Evolutionary conservation across 2,329 filamentous ascomycete genomes (phyloP).

Genomic region (Epichloe amarillans): DNA sequence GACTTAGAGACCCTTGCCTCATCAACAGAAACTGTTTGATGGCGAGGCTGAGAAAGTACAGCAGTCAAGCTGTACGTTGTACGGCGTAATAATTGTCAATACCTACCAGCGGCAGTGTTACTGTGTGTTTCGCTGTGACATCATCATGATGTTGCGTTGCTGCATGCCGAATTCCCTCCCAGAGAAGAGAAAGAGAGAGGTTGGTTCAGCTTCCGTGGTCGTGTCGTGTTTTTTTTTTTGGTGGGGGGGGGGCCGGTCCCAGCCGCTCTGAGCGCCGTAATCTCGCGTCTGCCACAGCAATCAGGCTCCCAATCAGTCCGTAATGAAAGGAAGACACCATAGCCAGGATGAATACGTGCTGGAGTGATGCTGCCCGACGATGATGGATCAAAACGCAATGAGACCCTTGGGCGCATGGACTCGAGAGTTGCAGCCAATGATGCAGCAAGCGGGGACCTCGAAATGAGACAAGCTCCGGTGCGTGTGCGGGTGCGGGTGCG

Average conservation of each 20-base stretch:
- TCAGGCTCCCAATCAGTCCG: not conserved
- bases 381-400: constrained; percentile 1
- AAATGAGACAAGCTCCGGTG: not conserved
- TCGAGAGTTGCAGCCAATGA: constrained; percentile 5
- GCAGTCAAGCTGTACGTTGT: not conserved
- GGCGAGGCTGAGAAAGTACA: not conserved
- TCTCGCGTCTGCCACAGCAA: not conserved
- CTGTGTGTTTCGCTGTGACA: not conserved
- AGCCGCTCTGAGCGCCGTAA: not conserved
- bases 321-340: not conserved
- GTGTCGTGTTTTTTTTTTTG: not conserved
- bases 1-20: constrained; percentile 11
- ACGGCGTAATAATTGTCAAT: not conserved
- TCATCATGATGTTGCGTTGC: not conserved
- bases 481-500: too few species aligned
- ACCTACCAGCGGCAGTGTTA: not conserved
- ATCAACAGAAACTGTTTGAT: constrained; percentile 9
- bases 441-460: constrained; percentile 3
- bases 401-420: constrained; percentile 5
- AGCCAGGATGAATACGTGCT: not conserved
- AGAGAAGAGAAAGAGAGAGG: not conserved
- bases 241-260: not conserved
- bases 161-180: not conserved
- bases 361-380: constrained; percentile 13
- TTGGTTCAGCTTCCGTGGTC: not conserved